Base-by-base conservation (phyloP, 2,329 filamentous ascomycete genomes). In the Aspergillus sp. region DNA sequence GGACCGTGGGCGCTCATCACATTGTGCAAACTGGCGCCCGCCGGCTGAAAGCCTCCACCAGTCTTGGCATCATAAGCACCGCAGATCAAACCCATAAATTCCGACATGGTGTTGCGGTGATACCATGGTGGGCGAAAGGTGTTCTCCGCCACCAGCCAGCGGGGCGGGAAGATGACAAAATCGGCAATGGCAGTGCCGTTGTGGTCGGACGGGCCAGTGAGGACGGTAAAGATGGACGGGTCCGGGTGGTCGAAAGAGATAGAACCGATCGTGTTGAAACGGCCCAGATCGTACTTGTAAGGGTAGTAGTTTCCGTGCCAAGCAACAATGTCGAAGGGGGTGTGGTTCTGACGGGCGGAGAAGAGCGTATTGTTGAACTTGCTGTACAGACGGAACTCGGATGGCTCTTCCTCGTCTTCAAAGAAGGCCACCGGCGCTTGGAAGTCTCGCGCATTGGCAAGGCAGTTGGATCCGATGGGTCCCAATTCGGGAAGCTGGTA, bases 291-390 rank as follows among this genome's bases (percentile, higher is more conserved):
- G 78, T 93, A 93, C 77, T 93, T 93, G 83, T 87, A 91, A 0
- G 90, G 90, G 62, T 89, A 89, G 76, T 92, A 92, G 64, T 87
- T 90, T 48, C 90, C 90, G 71, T 93, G 90, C 90, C 90, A 93
- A 3, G 87, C 89, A 3, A 92, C 90, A 0, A 93, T 85, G 67
- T 93, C 90, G 69, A 92, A 93, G 0, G 90, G 90, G 0, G 87
- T 89, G 72, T 92, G 90, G 10, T 81, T 74, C 76, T 92, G 90
- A 45, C 73, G 80, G 6, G 87, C 87, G 39, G 79, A 78, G 76
- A 90, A 92, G 54, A 91, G 83, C 50, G 82, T 80, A 65, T 89
- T 87, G 71, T 87, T 86, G 70, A 91, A 89, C 73, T 91, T 91
- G 72, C 82, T 82, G 36, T 83, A 82, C 38, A 91, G 76, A 8